Evolutionary conservation across 371 early-diverging fungal genomes (phyloP), one percentile per base, ranked within the genome.

Genomic region (Mucor velutinosus): DNA sequence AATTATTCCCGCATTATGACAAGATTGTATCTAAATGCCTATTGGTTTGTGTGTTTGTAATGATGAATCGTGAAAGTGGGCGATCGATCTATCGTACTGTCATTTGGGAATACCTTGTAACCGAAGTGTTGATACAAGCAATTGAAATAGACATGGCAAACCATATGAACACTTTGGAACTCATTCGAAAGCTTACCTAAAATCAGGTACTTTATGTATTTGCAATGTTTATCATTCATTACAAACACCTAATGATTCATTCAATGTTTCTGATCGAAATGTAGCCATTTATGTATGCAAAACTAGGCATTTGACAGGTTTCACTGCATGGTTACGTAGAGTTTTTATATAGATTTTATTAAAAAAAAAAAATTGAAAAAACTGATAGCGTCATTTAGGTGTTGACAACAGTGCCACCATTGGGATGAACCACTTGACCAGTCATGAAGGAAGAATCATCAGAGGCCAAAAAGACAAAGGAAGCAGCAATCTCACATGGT

Each of bases 401-500:
- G 60, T 82, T 80, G 51, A 82, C 74, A 35, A 78, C 72, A 30
- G 77, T 80, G 62, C 83, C 81, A 76, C 81, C 83, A 56, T 83
- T 83, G 23, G 83, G 81, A 55, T 83, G 81, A 45, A 83, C 61
- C 47, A 86, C 85, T 71, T 87, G 87, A 41, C 91, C 91, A 27
- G 89, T 89, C 45, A 90, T 83, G 64, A 86, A 90, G 35, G 87
- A 82, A 27, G 88, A 79, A 59, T 85, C 82, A 39, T 86, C 86
- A 29, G 87, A 82, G 67, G 84, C 85, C 58, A 90, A 75, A 72
- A 88, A 87, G 65, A 89, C 79, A 76, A 88, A 80, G 23, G 84
- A 77, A 35, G 86, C 87, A 59, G 89, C 91, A 25, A 87, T 79
- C 68, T 90, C 90, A 57, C 81, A 82, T 49, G 89, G 86, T 58